Percentiles rank a stretch among this genome's conserved stretches.
Conservation (phyloP, 768 basidiomycete genomes). For the Coprinopsis strossmayeri region DNA sequence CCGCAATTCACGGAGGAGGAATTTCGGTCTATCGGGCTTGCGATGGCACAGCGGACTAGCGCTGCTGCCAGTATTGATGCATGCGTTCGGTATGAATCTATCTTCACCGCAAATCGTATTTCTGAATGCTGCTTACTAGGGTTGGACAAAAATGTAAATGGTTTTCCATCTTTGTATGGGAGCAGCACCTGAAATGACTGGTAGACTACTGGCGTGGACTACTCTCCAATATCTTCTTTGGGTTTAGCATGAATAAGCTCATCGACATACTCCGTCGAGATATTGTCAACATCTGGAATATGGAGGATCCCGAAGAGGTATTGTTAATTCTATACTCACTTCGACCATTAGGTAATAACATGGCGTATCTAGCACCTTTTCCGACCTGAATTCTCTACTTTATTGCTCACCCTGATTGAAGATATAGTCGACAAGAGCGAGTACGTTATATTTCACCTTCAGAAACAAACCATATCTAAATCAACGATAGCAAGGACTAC, state of each 20-base stretch:
- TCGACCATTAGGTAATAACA: background rate
- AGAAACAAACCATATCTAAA: background rate
- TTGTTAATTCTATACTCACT: background rate
- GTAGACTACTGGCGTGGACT: background rate
- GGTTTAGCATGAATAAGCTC: background rate
- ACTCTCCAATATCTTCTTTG: background rate
- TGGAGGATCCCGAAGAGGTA: background rate
- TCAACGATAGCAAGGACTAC: background rate
- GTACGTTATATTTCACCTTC: background rate
- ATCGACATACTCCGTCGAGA: background rate
- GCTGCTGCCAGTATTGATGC: background rate
- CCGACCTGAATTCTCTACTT: background rate
- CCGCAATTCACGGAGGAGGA: background rate
- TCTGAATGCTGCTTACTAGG: background rate
- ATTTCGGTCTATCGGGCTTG: background rate
- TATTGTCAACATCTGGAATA: background rate
- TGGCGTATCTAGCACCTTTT: background rate
- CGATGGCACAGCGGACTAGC: background rate
- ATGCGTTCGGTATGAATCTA: background rate
- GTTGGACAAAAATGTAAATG: background rate
- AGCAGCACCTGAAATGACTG: background rate
- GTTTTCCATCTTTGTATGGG: background rate
- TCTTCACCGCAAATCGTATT: background rate
- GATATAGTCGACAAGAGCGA: background rate
- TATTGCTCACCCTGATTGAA: background rate